Evolutionary conservation across 2,329 filamentous ascomycete genomes (phyloP).

Genomic region (Acrodontium crateriforme): DNA sequence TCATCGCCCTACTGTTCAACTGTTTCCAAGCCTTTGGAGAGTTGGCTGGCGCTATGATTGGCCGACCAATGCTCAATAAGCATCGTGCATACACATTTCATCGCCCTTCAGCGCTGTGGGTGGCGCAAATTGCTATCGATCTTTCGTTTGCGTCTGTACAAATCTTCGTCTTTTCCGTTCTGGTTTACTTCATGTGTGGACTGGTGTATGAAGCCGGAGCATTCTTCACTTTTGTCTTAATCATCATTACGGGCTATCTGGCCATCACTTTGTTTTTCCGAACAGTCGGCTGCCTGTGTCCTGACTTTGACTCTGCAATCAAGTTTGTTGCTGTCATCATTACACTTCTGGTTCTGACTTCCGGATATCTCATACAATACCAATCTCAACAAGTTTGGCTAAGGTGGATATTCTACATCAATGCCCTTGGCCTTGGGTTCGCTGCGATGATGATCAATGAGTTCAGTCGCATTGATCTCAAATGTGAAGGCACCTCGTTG

Average conservation of each 20-base stretch:
- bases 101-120: conserved; percentile 30
- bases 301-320: conserved; percentile 74
- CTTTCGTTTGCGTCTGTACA: conserved; percentile 44
- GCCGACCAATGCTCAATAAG: conserved; percentile 31
- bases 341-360: conserved; percentile 67
- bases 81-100: conserved; percentile 27
- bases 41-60: conserved; percentile 34
- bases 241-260: conserved; percentile 22
- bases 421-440: conserved; percentile 55
- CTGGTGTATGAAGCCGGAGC: conserved; percentile 55
- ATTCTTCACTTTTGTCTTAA: conserved; percentile 63
- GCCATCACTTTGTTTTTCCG: conserved; percentile 68
- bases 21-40: conserved; percentile 52
- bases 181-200: conserved; percentile 52
- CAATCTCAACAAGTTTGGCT: conserved; percentile 61
- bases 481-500: conserved; percentile 40
- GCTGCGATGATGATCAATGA: conserved; percentile 58
- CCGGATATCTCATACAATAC: conserved; percentile 74
- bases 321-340: conserved; percentile 67
- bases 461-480: conserved; percentile 44
- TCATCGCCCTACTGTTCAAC: conserved; percentile 51
- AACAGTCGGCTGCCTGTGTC: conserved; percentile 59
- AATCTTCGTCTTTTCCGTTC: conserved; percentile 41
- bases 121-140: conserved; percentile 37
- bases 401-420: conserved; percentile 52